These are phyloP conservation scores for Fennellomyces sp. DNA, from an alignment of 371 early-diverging fungal species.

Conservation along the genomic window DNA sequence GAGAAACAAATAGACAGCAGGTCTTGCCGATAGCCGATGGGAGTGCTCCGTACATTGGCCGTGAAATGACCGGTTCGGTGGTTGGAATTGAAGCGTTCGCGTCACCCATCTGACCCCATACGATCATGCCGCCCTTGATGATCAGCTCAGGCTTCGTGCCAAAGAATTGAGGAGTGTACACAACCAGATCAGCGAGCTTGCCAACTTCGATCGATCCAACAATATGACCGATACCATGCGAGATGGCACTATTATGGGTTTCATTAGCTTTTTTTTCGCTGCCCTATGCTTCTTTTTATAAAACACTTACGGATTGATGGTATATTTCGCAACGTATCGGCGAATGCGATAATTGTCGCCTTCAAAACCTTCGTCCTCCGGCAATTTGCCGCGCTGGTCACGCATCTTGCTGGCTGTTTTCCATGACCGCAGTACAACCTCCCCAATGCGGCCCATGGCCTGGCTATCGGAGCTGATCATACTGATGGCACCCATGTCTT, in stretches of 20 bases:
- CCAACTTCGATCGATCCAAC: conserved; percentile 92
- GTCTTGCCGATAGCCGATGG: conserved; percentile 59
- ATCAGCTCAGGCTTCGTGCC: conserved; percentile 87
- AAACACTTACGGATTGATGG: conserved; percentile 84
- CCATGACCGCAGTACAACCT: conserved; percentile 91
- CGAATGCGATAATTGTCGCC: conserved; percentile 80
- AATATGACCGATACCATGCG: conserved; percentile 88
- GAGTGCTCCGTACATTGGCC: conserved; percentile 83
- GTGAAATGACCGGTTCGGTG: conserved; percentile 81
- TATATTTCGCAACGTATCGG: conserved; percentile 94
- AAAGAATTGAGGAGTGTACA: conserved; percentile 84
- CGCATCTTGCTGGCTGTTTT: conserved; percentile 95
- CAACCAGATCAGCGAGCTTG: conserved; percentile 89
- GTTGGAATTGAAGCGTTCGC: conserved; percentile 60
- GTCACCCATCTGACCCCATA: conserved; percentile 69
- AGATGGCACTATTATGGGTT: conserved; percentile 64
- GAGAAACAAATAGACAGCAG: conserved; percentile 81
- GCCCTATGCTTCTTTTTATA: background rate
- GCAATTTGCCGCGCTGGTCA: conserved; percentile 72
- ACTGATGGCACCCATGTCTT: conserved; percentile 90
- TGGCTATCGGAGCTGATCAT: conserved; percentile 91
- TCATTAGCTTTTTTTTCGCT: background rate
- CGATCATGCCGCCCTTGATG: conserved; percentile 86
- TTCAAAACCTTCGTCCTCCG: conserved; percentile 44
- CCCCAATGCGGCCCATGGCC: conserved; percentile 95